Evolutionary conservation across 140 eudicot species (phyloP).

Genomic region (Anethum foeniculum): DNA sequence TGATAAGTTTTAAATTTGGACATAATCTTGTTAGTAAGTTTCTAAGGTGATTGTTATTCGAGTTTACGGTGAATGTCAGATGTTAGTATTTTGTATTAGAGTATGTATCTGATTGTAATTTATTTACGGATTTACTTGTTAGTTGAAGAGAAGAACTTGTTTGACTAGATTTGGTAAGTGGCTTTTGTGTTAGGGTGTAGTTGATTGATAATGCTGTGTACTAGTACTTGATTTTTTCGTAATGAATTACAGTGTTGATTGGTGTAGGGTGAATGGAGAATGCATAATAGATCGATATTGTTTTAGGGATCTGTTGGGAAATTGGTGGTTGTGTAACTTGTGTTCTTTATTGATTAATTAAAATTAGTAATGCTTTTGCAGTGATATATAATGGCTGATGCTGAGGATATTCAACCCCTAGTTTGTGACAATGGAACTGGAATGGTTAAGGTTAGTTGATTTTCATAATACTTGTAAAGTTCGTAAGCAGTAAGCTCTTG

Average conservation of each 20-base stretch:
- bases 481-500: neutral
- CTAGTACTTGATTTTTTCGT: neutral
- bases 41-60: no score
- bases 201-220: neutral
- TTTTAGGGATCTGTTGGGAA: neutral
- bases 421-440: conserved; percentile 21
- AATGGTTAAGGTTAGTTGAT: conserved; percentile 18
- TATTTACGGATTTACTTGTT: no score
- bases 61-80: no score
- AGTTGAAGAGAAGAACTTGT: no score
- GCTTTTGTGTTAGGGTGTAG: neutral
- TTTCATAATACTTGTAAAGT: neutral
- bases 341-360: neutral
- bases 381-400: conserved; percentile 16
- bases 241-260: neutral
- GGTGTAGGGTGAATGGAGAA: neutral
- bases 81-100: neutral
- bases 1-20: no score
- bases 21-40: neutral
- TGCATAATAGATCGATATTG: neutral
- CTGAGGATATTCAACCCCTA: conserved; percentile 20
- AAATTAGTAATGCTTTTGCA: neutral
- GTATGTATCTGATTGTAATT: neutral
- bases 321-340: neutral
- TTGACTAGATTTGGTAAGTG: neutral